Evolutionary conservation across 2,329 filamentous ascomycete species (phyloP).

Genomic region (Hymenoscyphus occultus): DNA sequence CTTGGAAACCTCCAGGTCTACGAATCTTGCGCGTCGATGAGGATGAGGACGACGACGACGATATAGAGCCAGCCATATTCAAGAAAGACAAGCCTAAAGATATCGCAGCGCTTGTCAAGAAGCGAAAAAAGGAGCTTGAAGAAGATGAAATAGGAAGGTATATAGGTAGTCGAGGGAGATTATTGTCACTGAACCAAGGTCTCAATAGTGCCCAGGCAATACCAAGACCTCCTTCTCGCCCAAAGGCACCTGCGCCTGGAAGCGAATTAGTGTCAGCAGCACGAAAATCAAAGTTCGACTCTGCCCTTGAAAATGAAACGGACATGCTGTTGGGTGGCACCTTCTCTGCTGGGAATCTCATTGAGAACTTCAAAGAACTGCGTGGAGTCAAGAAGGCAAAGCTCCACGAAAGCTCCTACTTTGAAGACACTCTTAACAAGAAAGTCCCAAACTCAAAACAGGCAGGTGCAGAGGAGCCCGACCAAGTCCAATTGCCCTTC

Average conservation of each 20-base stretch:
- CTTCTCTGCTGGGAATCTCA: constrained; percentile 42
- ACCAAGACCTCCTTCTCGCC: constrained; percentile 4
- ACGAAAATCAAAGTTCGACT: constrained; percentile 27
- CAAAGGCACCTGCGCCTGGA: neutral
- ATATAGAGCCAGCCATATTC: constrained; percentile 35
- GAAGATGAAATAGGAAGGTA: constrained; percentile 6
- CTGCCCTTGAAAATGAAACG: constrained; percentile 16
- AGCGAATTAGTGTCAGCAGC: constrained; percentile 8
- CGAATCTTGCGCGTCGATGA: constrained; percentile 42
- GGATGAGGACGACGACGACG: constrained; percentile 40
- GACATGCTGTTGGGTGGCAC: constrained; percentile 22
- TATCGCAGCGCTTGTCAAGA: constrained; percentile 40
- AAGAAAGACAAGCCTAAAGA: constrained; percentile 28
- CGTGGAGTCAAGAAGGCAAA: constrained; percentile 39
- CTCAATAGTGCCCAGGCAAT: neutral
- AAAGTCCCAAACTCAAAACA: neutral
- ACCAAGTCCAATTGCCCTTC: constrained; percentile 9
- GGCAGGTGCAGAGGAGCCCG: neutral
- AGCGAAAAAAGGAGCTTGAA: constrained; percentile 36
- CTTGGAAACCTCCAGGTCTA: constrained; percentile 49
- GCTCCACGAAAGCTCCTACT: constrained; percentile 32
- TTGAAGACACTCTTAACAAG: constrained; percentile 9
- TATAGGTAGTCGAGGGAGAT: neutral
- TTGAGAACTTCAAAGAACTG: constrained; percentile 51
- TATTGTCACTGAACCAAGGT: neutral